Evolutionary conservation across 495 filamentous ascomycete species (phyloP).

Genomic region (Aspergillus ellipticus): DNA sequence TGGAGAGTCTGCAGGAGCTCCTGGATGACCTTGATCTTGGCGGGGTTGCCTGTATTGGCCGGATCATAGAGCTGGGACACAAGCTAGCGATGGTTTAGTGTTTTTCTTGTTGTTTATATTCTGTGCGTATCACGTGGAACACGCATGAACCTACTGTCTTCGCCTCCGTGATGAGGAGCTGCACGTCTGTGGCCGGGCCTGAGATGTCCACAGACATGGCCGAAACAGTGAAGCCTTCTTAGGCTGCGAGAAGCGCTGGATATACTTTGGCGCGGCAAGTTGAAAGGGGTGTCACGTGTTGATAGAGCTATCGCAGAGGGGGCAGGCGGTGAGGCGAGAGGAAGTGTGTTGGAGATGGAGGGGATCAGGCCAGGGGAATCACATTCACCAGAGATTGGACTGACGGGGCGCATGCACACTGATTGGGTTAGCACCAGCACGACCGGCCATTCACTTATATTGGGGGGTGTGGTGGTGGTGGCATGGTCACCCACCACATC

Average conservation of each 20-base stretch:
- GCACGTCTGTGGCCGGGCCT: slow-evolving; percentile 21
- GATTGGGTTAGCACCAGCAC: neutral
- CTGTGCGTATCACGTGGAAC: neutral
- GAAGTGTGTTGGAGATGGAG: slow-evolving; percentile 4
- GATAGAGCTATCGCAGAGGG: slow-evolving; percentile 17
- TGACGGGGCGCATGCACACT: no score
- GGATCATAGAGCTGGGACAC: slow-evolving; percentile 65
- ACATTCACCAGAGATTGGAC: no score
- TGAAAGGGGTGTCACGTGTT: slow-evolving; percentile 23
- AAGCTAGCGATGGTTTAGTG: slow-evolving; percentile 21
- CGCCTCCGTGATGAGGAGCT: slow-evolving; percentile 27
- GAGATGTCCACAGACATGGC: slow-evolving; percentile 23
- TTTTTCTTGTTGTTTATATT: neutral
- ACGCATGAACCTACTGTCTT: slow-evolving; percentile 16
- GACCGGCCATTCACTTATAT: neutral
- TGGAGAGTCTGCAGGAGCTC: slow-evolving; percentile 74
- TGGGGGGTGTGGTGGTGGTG: neutral
- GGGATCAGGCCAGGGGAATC: no score
- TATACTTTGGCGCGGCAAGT: slow-evolving; percentile 13
- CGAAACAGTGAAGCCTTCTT: slow-evolving; percentile 13
- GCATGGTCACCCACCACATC: neutral
- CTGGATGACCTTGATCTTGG: slow-evolving; percentile 64
- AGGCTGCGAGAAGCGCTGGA: slow-evolving; percentile 6
- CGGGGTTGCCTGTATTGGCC: slow-evolving; percentile 44
- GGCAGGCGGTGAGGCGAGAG: slow-evolving; percentile 14